Base-by-base conservation (phyloP, 2,329 filamentous ascomycete species). In the Fusarium drepaniforme region DNA sequence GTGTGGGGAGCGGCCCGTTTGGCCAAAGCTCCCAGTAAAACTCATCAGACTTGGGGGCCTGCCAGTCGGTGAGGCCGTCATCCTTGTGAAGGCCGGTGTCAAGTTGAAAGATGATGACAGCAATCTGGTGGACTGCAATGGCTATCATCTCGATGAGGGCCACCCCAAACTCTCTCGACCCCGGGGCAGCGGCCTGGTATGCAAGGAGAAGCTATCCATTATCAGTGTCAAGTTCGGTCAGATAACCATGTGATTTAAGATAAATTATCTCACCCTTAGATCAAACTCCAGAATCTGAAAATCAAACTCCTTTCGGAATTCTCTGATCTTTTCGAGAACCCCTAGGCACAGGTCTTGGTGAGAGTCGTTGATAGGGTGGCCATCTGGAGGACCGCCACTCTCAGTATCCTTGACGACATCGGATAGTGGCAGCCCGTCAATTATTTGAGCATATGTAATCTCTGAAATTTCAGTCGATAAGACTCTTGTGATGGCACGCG, bases 61-160 rank as follows among this genome's bases (percentile, higher is more conserved):
- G 33, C 33, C 33, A 35, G 11, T 13, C 2, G 44, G 12, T 5
- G 13, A 81, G 57, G 0, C 67, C 72, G 13, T 81, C 77, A 5
- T 78, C 71, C 13, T 78, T 77, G 30, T 81, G 79, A 0, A 75
- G 40, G 21, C 67, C 68, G 0, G 72, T 65, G 8, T 78, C 75
- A 3, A 77, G 57, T 5, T 76, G 58, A 25, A 74, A 81, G 1
- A 83, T 57, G 3, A 59, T 51, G 0, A 78, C 76, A 1, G 78
- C 82, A 8, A 83, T 79, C 8, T 82, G 66, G 46, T 84, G 82
- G 4, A 81, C 58, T 3, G 78, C 68, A 30, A 77, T 33, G 0
- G 79, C 81, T 7, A 79, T 66, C 3, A 84, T 44, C 60, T 84
- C 82, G 9, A 83, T 78, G 8, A 84, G 73, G 1, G 77, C 70